These are phyloP conservation scores for Fusarium redolens DNA, from an alignment of 2,329 filamentous ascomycete genomes.

Conservation along the genomic window DNA sequence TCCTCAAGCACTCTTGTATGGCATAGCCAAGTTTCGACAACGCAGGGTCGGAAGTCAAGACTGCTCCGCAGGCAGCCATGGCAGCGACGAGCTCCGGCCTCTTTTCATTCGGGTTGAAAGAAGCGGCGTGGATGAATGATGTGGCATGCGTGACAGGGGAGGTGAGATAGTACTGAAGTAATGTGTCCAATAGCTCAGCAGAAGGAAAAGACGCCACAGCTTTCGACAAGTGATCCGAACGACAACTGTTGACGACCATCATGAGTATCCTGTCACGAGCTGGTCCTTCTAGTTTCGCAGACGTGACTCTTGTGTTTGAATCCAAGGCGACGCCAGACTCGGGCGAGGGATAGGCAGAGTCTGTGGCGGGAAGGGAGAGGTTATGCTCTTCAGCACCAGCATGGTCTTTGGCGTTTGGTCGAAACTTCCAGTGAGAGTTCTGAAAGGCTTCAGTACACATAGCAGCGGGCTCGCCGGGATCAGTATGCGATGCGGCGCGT, in stretches of 20 bases:
- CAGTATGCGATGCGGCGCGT: background rate
- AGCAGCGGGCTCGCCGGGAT: conserved; percentile 30
- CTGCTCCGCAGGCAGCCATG: conserved; percentile 52
- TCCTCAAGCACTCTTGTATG: conserved; percentile 51
- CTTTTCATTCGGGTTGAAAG: conserved; percentile 51
- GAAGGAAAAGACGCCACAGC: conserved; percentile 54
- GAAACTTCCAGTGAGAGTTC: conserved; percentile 47
- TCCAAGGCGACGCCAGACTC: conserved; percentile 40
- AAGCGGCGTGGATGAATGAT: conserved; percentile 52
- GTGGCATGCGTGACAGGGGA: conserved; percentile 43
- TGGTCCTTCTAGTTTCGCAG: conserved; percentile 29
- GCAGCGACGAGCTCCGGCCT: conserved; percentile 52
- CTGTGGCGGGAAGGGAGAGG: conserved; percentile 42
- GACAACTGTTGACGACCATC: conserved; percentile 46
- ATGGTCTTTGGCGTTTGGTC: conserved; percentile 47
- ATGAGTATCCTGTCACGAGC: conserved; percentile 47
- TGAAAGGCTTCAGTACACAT: conserved; percentile 42
- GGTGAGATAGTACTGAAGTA: conserved; percentile 53
- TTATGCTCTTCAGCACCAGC: conserved; percentile 48
- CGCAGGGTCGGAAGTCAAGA: conserved; percentile 51
- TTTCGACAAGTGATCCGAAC: conserved; percentile 39
- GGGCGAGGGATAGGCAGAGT: conserved; percentile 34
- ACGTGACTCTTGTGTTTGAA: conserved; percentile 32
- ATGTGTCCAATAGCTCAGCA: conserved; percentile 51
- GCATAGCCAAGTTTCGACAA: conserved; percentile 55